Conservation (phyloP, 2,329 filamentous ascomycete genomes). For the Penicillium frequentans region DNA sequence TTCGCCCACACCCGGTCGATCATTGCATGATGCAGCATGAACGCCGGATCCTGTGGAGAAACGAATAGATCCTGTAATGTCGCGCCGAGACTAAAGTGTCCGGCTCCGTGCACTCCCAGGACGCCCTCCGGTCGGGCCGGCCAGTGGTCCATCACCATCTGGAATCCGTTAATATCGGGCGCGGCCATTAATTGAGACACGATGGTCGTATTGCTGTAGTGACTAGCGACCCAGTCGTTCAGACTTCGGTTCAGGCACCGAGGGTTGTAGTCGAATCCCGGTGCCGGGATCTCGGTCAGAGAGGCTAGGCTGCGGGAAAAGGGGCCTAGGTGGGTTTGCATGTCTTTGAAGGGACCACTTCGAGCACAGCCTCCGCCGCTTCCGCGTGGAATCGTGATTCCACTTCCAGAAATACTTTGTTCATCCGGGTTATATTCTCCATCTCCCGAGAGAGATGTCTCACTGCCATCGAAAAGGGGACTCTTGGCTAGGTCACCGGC, state of each 20-base stretch:
- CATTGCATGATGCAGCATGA: slow-evolving; percentile 49
- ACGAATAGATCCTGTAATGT: slow-evolving; percentile 48
- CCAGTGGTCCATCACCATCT: slow-evolving; percentile 38
- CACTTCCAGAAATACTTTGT: slow-evolving; percentile 20
- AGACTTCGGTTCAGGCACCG: slow-evolving; percentile 30
- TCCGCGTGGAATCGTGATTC: slow-evolving; percentile 42
- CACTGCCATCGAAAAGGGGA: slow-evolving; percentile 50
- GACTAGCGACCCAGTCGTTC: slow-evolving; percentile 12
- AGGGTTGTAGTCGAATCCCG: slow-evolving; percentile 28
- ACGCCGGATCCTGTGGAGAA: slow-evolving; percentile 47
- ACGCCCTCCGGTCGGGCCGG: slow-evolving; percentile 21
- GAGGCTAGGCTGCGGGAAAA: slow-evolving; percentile 15
- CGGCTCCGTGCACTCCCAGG: slow-evolving; percentile 45
- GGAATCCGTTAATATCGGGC: slow-evolving; percentile 33
- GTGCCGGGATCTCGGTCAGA: slow-evolving; percentile 12
- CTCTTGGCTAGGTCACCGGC: slow-evolving; percentile 40
- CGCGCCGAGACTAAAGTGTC: slow-evolving; percentile 47
- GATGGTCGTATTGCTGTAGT: slow-evolving; percentile 24
- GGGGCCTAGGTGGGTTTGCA: slow-evolving; percentile 30
- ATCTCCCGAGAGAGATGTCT: slow-evolving; percentile 46
- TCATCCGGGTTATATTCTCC: slow-evolving; percentile 37
- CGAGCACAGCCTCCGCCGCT: slow-evolving; percentile 39
- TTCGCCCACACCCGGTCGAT: slow-evolving; percentile 50
- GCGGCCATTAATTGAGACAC: slow-evolving; percentile 15
- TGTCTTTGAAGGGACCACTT: slow-evolving; percentile 40